phyloP scores from a whole-genome alignment of 768 basidiomycete species.

The Lepiota subincarnata region DNA sequence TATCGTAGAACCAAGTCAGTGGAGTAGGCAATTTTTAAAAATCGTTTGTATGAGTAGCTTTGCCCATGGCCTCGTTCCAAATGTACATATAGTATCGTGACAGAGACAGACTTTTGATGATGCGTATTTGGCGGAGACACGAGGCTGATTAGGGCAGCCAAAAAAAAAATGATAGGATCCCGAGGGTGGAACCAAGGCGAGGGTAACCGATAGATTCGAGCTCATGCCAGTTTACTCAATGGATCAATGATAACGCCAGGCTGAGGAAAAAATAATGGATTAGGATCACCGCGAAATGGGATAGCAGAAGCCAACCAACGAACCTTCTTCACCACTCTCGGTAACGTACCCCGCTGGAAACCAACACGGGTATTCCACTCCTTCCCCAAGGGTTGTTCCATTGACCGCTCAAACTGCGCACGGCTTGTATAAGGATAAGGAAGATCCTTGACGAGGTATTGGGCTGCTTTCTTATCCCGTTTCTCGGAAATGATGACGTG shows the following conservation, averaged over 20 bases:
- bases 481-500: slow-evolving; percentile 96
- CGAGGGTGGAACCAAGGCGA: neutral
- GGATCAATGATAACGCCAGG: slow-evolving; percentile 72
- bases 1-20: neutral
- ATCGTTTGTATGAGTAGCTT: too few relatives aligned
- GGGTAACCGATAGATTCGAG: neutral
- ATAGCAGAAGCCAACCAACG: slow-evolving; percentile 11
- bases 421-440: slow-evolving; percentile 94
- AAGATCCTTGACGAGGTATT: slow-evolving; percentile 87
- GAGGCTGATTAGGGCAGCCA: too few relatives aligned
- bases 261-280: slow-evolving; percentile 27
- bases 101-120: too few relatives aligned
- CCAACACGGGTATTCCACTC: slow-evolving; percentile 93
- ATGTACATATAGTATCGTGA: too few relatives aligned
- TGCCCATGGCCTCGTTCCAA: too few relatives aligned
- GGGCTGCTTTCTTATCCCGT: slow-evolving; percentile 88
- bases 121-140: too few relatives aligned
- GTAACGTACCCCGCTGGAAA: slow-evolving; percentile 82
- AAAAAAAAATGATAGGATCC: too few relatives aligned
- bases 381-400: slow-evolving; percentile 76
- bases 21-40: too few relatives aligned
- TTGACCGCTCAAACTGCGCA: slow-evolving; percentile 85
- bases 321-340: slow-evolving; percentile 86
- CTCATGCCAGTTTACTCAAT: slow-evolving; percentile 40
- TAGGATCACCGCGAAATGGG: slow-evolving; percentile 1